phyloP scores from a whole-genome alignment of 2,329 filamentous ascomycete species.

The Monosporascus sp. region DNA sequence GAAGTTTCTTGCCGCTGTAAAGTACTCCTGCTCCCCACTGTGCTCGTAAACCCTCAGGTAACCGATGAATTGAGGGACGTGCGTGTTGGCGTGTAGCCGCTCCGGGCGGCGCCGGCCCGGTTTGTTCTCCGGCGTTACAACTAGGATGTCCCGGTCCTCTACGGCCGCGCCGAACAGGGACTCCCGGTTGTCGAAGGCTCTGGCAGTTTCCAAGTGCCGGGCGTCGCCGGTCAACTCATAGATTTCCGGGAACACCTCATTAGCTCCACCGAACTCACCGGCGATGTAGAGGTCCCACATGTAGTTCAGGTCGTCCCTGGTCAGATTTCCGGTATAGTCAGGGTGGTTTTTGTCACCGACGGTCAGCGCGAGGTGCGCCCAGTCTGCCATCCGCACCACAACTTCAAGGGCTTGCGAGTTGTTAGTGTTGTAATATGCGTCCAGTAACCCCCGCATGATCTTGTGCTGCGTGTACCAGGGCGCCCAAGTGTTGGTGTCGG shows the following conservation, averaged over 20 bases:
- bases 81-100: constrained; percentile 27
- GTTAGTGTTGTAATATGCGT: constrained; percentile 30
- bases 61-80: constrained; percentile 27
- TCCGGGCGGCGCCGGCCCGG: constrained; percentile 24
- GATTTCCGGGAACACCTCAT: constrained; percentile 29
- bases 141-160: constrained; percentile 24
- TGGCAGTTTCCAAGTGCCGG: constrained; percentile 23
- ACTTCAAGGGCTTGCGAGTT: constrained; percentile 23
- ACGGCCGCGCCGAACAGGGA: constrained; percentile 27
- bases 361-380: constrained; percentile 28
- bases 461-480: constrained; percentile 31
- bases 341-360: constrained; percentile 28
- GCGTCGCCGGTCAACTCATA: constrained; percentile 25
- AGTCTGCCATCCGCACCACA: constrained; percentile 26
- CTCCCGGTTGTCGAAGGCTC: constrained; percentile 26
- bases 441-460: constrained; percentile 28
- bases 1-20: constrained; percentile 27
- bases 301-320: constrained; percentile 27
- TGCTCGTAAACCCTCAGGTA: constrained; percentile 27
- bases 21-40: constrained; percentile 22
- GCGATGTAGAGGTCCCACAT: constrained; percentile 31
- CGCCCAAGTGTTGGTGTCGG: constrained; percentile 26
- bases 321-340: constrained; percentile 25
- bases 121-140: constrained; percentile 20
- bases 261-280: constrained; percentile 27